Percentiles rank a stretch among this genome's conserved stretches.
phyloP scores from a whole-genome alignment of 2,329 filamentous ascomycete genomes.

The Cordyceps pruinosa region DNA sequence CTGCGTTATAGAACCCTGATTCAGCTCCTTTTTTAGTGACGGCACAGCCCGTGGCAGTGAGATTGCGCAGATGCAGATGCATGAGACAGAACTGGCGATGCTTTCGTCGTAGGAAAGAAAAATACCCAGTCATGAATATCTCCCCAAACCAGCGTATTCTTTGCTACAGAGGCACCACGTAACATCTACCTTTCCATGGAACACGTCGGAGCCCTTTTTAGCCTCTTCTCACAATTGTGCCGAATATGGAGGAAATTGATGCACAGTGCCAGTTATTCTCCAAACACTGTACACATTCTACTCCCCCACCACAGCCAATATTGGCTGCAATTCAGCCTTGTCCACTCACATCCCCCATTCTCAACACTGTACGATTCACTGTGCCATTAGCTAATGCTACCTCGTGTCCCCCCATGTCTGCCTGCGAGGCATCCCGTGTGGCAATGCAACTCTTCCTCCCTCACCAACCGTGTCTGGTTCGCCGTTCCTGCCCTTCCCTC shows the following conservation, averaged over 20 bases:
- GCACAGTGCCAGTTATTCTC: not conserved
- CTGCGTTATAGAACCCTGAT: not conserved
- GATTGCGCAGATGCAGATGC: not conserved
- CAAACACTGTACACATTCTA: not conserved
- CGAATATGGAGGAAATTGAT: not conserved
- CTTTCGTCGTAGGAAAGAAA: not conserved
- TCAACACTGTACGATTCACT: not conserved
- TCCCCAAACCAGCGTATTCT: not conserved
- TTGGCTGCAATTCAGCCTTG: not conserved
- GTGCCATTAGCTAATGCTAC: not conserved
- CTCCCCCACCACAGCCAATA: too few relatives aligned
- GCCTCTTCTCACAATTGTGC: constrained; percentile 4
- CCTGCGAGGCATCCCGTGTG: constrained; percentile 1
- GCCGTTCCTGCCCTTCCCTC: not conserved
- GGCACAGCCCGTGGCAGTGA: not conserved
- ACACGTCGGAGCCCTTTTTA: not conserved
- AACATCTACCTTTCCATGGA: not conserved
- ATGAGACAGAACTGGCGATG: not conserved
- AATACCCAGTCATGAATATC: not conserved
- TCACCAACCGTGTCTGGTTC: not conserved
- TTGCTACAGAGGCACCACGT: not conserved
- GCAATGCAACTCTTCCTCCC: not conserved
- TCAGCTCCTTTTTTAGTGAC: constrained; percentile 3
- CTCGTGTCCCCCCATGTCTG: not conserved
- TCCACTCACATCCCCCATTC: not conserved